Conservation (phyloP, 257 asterid genomes). For the Petunia secreta region DNA sequence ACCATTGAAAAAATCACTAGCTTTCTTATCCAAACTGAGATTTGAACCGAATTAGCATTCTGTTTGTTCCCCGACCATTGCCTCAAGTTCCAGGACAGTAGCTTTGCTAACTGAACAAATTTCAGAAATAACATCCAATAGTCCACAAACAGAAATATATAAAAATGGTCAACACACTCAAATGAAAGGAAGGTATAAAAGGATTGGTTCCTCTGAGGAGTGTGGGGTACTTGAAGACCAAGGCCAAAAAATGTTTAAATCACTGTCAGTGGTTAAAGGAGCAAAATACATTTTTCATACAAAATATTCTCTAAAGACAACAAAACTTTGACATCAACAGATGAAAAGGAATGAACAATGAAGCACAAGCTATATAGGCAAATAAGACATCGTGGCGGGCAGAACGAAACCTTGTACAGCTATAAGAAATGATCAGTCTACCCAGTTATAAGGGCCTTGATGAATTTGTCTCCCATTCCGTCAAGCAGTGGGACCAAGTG, state of each 20-base stretch:
- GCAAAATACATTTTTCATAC: background rate
- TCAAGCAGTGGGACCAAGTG: slow-evolving; percentile 64
- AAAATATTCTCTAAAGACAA: slow-evolving; percentile 6
- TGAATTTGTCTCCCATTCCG: slow-evolving; percentile 56
- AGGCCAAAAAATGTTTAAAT: background rate
- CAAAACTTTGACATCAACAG: background rate
- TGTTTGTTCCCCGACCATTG: too few relatives aligned
- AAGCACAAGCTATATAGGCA: background rate
- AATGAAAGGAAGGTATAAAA: too few relatives aligned
- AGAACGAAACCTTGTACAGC: background rate
- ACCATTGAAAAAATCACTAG: too few relatives aligned
- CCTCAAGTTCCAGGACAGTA: too few relatives aligned
- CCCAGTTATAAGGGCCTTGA: slow-evolving; percentile 55
- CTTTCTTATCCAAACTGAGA: too few relatives aligned
- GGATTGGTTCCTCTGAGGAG: too few relatives aligned
- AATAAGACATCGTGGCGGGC: background rate
- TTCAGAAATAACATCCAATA: too few relatives aligned
- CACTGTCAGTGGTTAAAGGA: background rate
- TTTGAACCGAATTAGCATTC: too few relatives aligned
- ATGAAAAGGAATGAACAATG: background rate
- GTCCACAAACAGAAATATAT: too few relatives aligned
- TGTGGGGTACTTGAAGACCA: too few relatives aligned
- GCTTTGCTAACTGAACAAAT: too few relatives aligned
- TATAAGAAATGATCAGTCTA: slow-evolving; percentile 21
- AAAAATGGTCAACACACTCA: too few relatives aligned